Base-by-base conservation (phyloP, 73 alveolate genomes). In the Uronychia setigera region DNA sequence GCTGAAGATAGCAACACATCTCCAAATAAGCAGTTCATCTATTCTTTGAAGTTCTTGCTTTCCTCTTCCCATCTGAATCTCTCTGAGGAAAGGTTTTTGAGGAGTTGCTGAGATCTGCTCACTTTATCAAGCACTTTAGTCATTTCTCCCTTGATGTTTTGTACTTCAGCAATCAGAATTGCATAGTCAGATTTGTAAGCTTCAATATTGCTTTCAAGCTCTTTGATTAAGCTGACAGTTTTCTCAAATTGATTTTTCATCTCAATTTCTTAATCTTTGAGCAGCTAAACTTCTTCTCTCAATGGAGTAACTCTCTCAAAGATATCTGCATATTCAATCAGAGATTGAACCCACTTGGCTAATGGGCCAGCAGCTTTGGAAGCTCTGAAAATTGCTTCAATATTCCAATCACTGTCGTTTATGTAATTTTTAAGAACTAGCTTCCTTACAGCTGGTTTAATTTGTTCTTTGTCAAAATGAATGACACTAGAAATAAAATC, bases 331-430 rank as follows among this genome's bases (percentile, higher is more conserved):
- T 96, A 98, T 80, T 93, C 96, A 31, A 98, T 92, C 76, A 97
- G 92, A 67, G 99, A 95, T 78, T 97, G 98, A 33, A 98, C 99
- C 99, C 99, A 98, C 85, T 94, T 95, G 0, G 99, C 99, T 29
- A 98, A 85, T 28, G 99, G 99, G 27, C 99, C 99, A 1, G 99
- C 99, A 58, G 99, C 99, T 77, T 94, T 80, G 35, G 97, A 94
- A 31, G 99, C 99, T 74, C 86, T 94, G 90, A 86, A 84, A 79
- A 98, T 98, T 87, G 84, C 91, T 78, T 91, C 99, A 35, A 96
- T 91, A 81, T 96, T 94, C 99, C 99, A 98, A n/a, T 94, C 99
- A 27, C 77, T 77, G 77, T 59, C 76, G 33, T 89, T 78, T n/a
- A 96, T 57, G 85, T 92, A 94, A 31, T 94, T 89, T n/a, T 78